Evolutionary conservation across 169 alveolate species (phyloP), one percentile per base, ranked within the genome.

Genomic region (Haemoproteus tartakovskyi): DNA sequence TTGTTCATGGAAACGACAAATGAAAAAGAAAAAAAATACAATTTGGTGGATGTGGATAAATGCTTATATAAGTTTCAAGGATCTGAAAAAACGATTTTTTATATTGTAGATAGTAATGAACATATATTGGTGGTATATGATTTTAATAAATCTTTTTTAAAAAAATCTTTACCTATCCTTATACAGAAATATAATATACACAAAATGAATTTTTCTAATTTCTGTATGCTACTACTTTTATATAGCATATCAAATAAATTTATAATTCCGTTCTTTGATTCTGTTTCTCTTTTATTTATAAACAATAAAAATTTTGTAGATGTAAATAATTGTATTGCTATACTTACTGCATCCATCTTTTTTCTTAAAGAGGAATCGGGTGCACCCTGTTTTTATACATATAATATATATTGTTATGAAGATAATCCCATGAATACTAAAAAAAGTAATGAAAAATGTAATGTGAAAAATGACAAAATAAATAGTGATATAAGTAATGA

Each of bases 181-280:
- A 37, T 19, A 19, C 45, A 74, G 43, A 74, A 74, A 24, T 74
- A 74, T 48, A 74, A 74, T 50, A 21, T 48, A 3, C 56, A 74
- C 11, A 56, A 48, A 61, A 56, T 74, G 19, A 56, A 48, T 56
- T 74, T 74, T 74, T 29, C 9, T 30, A 57, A 40, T 19, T 56
- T 45, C 36, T 74, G 62, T 40, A 41, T 26, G 19, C 4, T 74
- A 38, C 11, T 74, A 22, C 84, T 57, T 37, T 43, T 74, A 62
- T 74, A 74, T 26, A 74, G 78, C 45, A 74, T 74, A 62, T 74
- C 78, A 12, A 74, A 74, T 37, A 52, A 74, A 45, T 74, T 74
- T 50, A 62, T 74, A 12, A 40, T 43, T 38, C 27, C 54, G 45
- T 45, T 74, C 27, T 74, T 74, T 51, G 18, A 48, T 6, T 16